These are phyloP conservation scores for Polygonum maritimum DNA, from an alignment of 148 eudicot genomes.

Conservation along the genomic window DNA sequence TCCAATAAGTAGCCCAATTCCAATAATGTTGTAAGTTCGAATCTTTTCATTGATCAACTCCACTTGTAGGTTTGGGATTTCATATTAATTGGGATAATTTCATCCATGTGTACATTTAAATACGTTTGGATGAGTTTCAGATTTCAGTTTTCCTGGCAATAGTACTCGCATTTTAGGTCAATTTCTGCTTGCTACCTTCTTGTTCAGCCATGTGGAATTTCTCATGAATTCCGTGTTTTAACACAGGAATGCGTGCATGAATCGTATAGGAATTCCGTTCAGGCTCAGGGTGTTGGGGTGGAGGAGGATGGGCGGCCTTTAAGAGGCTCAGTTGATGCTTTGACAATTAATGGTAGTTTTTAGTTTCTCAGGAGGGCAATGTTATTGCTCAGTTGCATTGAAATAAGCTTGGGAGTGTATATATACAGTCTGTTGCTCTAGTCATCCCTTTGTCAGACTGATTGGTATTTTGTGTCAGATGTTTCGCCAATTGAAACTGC, in stretches of 20 bases:
- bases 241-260: conserved; percentile 77
- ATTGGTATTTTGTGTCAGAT: conserved; percentile 31
- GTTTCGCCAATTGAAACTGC: conserved; percentile 75
- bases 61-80: neutral
- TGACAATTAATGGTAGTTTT: conserved; percentile 47
- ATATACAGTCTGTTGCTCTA: neutral
- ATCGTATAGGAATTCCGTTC: conserved; percentile 42
- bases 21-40: conserved; percentile 43
- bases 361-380: neutral
- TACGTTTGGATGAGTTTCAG: no score
- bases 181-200: no score
- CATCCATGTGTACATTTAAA: neutral
- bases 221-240: neutral
- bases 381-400: neutral
- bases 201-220: neutral
- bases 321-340: conserved; percentile 32
- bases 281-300: conserved; percentile 42
- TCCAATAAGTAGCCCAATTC: no score
- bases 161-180: no score
- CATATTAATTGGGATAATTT: neutral
- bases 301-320: conserved; percentile 75
- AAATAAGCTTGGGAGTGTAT: neutral
- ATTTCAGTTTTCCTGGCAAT: no score
- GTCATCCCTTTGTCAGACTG: neutral
- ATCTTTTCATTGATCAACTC: neutral